These are phyloP conservation scores for Solanum medicagineum DNA, from an alignment of 257 asterid genomes.

Conservation along the genomic window DNA sequence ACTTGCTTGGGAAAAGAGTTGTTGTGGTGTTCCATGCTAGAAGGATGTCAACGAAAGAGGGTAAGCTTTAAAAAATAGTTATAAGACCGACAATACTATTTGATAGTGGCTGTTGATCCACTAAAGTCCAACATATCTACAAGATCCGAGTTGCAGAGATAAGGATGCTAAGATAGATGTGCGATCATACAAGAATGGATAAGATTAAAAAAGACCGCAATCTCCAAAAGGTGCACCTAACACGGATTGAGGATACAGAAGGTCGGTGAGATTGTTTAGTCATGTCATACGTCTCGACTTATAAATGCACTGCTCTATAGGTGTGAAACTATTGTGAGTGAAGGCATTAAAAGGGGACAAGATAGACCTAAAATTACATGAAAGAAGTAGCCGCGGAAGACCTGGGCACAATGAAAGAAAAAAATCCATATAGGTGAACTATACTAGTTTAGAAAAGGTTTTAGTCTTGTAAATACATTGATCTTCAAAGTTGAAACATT, in stretches of 20 bases:
- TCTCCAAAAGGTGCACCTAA: neutral
- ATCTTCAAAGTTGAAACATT: neutral
- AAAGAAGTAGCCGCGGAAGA: neutral
- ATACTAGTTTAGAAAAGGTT: neutral
- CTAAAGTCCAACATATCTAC: neutral
- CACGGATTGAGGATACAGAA: neutral
- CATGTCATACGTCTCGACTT: neutral
- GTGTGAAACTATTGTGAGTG: neutral
- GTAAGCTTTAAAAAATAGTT: neutral
- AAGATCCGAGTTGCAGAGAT: neutral
- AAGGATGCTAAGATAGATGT: neutral
- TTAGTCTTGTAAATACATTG: neutral
- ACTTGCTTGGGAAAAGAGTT: neutral
- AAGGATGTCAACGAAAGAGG: neutral
- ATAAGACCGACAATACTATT: neutral
- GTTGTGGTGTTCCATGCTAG: neutral
- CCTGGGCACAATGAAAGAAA: neutral
- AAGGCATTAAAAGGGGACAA: no score
- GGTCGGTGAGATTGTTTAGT: neutral
- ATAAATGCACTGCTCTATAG: neutral
- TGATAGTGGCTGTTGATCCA: neutral
- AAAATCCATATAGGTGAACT: neutral
- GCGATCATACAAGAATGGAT: neutral
- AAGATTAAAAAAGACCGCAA: neutral
- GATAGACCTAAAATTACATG: neutral